phyloP scores from a whole-genome alignment of 106 monocot species.

The Allium sativum region DNA sequence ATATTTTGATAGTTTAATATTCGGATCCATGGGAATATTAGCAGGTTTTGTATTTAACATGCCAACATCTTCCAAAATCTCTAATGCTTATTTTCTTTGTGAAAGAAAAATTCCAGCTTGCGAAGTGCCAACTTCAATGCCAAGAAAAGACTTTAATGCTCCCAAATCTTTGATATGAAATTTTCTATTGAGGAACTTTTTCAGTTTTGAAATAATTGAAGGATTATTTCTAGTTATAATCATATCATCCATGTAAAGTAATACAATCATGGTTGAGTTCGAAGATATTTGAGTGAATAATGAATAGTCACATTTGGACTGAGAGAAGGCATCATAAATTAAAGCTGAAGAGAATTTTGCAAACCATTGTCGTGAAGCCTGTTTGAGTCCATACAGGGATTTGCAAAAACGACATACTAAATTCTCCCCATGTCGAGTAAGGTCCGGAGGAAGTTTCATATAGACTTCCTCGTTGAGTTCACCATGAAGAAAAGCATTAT shows the following conservation, averaged over 20 bases:
- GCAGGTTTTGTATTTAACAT: neutral
- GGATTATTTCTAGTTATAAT: neutral
- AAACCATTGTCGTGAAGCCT: no score
- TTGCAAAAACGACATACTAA: constrained; percentile 1
- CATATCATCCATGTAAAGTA: no score
- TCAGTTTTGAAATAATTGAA: neutral
- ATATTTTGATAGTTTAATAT: neutral
- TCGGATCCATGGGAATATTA: neutral
- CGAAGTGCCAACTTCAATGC: neutral
- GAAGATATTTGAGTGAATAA: neutral
- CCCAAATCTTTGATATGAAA: constrained; percentile 4
- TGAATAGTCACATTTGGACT: no score
- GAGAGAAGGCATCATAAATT: no score
- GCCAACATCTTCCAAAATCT: neutral
- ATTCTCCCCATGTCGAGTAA: no score
- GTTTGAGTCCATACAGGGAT: no score
- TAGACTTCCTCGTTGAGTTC: no score
- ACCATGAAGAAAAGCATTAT: no score
- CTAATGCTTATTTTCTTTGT: constrained; percentile 4
- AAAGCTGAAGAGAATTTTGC: no score
- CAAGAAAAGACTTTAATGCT: neutral
- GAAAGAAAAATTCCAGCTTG: neutral
- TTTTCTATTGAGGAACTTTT: neutral
- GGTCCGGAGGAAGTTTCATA: no score
- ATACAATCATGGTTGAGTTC: neutral